phyloP scores from a whole-genome alignment of 257 asterid genomes.

The Plantago elongata region DNA sequence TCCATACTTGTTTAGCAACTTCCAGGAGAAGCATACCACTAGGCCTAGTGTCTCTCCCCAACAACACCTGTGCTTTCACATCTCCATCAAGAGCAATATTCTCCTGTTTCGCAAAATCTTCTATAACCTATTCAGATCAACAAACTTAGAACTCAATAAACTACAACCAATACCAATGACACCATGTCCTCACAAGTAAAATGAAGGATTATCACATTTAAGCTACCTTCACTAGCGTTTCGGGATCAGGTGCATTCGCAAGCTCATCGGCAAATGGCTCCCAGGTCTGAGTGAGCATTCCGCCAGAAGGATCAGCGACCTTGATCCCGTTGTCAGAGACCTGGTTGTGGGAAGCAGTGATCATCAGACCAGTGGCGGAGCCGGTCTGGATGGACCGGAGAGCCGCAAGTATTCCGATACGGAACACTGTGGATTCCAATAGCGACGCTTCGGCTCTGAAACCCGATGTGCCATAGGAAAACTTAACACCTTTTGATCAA shows the following conservation, averaged over 20 bases:
- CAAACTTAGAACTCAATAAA: conserved; percentile 10
- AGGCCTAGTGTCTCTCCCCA: conserved; percentile 96
- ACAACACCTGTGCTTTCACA: conserved; percentile 40
- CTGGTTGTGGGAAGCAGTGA: conserved; percentile 89
- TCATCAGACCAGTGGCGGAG: conserved; percentile 72
- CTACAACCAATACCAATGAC: conserved; percentile 7
- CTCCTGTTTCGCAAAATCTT: conserved; percentile 55
- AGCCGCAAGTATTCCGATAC: conserved; percentile 85
- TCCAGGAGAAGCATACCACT: conserved; percentile 72
- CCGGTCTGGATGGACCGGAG: conserved; percentile 69
- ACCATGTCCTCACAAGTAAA: conserved; percentile 4
- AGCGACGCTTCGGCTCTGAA: conserved; percentile 71
- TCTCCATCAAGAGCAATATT: conserved; percentile 51
- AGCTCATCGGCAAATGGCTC: conserved; percentile 81
- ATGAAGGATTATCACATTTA: background rate
- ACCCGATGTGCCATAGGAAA: conserved; percentile 90
- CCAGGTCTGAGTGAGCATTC: conserved; percentile 93
- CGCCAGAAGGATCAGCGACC: conserved; percentile 86
- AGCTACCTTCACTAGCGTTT: conserved; percentile 58
- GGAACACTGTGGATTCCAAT: conserved; percentile 70
- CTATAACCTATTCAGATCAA: conserved; percentile 55
- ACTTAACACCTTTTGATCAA: conserved; percentile 47
- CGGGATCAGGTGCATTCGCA: conserved; percentile 68
- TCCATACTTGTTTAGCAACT: conserved; percentile 71
- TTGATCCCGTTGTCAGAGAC: conserved; percentile 82